These are phyloP conservation scores for Citrus reticulata DNA, from an alignment of 345 rosid genomes.

Conservation along the genomic window DNA sequence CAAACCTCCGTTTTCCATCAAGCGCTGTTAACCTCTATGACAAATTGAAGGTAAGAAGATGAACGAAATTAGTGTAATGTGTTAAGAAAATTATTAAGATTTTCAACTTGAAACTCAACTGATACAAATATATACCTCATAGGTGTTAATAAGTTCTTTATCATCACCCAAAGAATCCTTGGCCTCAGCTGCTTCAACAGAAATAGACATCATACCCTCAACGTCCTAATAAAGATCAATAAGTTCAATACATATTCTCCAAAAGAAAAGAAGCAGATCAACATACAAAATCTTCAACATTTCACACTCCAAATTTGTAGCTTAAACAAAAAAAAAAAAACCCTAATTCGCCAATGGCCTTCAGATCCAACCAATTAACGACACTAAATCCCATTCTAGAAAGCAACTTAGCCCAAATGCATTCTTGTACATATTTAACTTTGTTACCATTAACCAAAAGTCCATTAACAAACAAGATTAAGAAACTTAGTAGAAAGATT, in stretches of 20 bases:
- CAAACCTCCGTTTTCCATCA: slow-evolving; percentile 98
- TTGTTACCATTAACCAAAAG: too few relatives aligned
- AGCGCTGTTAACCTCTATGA: slow-evolving; percentile 92
- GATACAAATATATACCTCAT: slow-evolving; percentile 59
- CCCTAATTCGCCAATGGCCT: not conserved
- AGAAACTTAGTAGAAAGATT: not conserved
- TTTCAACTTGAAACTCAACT: not conserved
- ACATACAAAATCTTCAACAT: slow-evolving; percentile 17
- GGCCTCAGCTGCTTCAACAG: slow-evolving; percentile 96
- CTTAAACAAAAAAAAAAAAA: not conserved
- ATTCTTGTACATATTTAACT: not conserved
- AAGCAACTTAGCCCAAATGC: not conserved
- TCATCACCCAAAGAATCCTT: slow-evolving; percentile 91
- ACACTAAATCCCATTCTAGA: not conserved
- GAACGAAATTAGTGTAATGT: not conserved
- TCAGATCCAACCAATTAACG: not conserved
- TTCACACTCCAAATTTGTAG: not conserved
- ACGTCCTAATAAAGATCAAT: slow-evolving; percentile 60
- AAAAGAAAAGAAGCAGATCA: not conserved
- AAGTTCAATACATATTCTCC: slow-evolving; percentile 1
- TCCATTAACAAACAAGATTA: not conserved
- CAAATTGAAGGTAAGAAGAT: slow-evolving; percentile 9
- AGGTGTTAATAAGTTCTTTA: slow-evolving; percentile 87
- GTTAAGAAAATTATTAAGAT: not conserved
- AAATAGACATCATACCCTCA: slow-evolving; percentile 99